Base-by-base conservation (phyloP, 495 filamentous ascomycete species). In the Emericellopsis terricola region DNA sequence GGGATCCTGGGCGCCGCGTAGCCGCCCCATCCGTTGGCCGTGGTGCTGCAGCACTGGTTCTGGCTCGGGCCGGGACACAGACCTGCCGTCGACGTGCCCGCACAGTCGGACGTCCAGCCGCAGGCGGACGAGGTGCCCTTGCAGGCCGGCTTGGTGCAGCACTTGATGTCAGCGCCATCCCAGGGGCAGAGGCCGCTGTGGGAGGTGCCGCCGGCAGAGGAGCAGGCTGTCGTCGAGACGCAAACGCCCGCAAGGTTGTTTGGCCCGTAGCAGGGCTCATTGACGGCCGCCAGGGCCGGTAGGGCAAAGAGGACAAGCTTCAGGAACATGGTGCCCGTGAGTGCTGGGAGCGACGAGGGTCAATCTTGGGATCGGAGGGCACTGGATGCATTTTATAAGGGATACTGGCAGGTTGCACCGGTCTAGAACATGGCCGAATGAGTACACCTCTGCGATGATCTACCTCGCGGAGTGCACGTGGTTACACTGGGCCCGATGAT, bases 61-160 rank as follows among this genome's bases (percentile, higher is more conserved):
- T 37, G 36, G 0, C 42, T 24, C 3, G 53, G 55, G 1, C 60
- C 60, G 6, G 60, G 60, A 40, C 60, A 64, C 9, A 38, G 39
- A 26, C 40, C 42, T 1, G 48, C 26, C n/a, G 36, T 19, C 6
- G 41, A 36, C 17, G 39, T 48, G 29, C 54, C 53, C 23, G 19
- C 42, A 37, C 57, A 63, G 38, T 56, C 44, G n/a, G 38, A 44
- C 14, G 33, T 28, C 50, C 51, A 63, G 18, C 50, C 45, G 41
- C 59, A 62, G 44, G 48, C 52, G 17, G 53, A 45, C 2, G 38
- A 28, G 30, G 41, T 39, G 4, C 39, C 39, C 31, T 38, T 49
- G 42, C 59, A 63, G 10, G 46, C 34, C 2, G 49, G 17, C 30
- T 62, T 59, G 34, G 45, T 52, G 46, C 59, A 63, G 48, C 59